phyloP scores from a whole-genome alignment of 2,329 filamentous ascomycete genomes.

The Xylaria sp. region DNA sequence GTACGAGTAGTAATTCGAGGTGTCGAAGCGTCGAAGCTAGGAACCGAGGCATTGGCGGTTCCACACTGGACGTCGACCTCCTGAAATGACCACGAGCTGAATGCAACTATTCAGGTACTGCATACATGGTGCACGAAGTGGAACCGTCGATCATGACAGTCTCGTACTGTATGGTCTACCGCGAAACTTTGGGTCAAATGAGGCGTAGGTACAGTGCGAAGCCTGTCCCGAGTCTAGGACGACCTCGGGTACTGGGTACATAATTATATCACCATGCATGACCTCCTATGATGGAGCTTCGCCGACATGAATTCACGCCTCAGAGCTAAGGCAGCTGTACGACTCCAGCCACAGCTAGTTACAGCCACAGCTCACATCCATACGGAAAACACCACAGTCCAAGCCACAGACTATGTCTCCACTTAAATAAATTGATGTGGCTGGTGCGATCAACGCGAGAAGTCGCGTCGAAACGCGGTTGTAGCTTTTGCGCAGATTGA shows the following conservation, averaged over 20 bases:
- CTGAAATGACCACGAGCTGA: not conserved
- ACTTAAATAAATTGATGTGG: conserved; percentile 22
- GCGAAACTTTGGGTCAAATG: not conserved
- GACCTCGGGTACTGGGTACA: not conserved
- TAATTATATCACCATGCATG: not conserved
- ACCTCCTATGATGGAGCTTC: not conserved
- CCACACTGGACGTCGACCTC: not conserved
- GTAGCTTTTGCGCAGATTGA: conserved; percentile 18
- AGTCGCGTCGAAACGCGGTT: conserved; percentile 25
- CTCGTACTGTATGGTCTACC: not conserved
- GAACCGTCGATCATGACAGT: too few species aligned
- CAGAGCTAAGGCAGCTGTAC: too few species aligned
- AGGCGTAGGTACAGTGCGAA: not conserved
- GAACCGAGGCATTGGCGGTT: conserved; percentile 25
- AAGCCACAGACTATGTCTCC: too few species aligned
- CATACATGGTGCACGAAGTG: too few species aligned
- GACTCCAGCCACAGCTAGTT: too few species aligned
- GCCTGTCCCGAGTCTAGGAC: not conserved
- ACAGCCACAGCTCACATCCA: not conserved
- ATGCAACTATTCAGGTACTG: not conserved
- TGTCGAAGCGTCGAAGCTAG: not conserved
- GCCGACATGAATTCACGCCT: not conserved
- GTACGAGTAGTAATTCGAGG: not conserved
- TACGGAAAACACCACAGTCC: not conserved
- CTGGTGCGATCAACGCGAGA: conserved; percentile 27